phyloP scores from a whole-genome alignment of 2,329 filamentous ascomycete species.

The Colletotrichum acutatum region DNA sequence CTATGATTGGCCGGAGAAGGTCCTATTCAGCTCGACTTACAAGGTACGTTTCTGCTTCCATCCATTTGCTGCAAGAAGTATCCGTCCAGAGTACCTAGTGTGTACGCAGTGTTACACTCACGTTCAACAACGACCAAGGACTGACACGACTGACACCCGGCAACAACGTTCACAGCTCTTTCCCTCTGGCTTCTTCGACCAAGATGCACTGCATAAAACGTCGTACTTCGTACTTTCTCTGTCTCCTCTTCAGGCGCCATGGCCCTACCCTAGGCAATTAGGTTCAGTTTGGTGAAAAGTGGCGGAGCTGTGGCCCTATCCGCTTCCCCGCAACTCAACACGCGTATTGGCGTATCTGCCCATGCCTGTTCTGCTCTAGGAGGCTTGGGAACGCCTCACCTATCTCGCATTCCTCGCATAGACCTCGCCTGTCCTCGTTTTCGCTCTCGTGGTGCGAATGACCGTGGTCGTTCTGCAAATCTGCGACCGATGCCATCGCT shows the following conservation, averaged over 20 bases:
- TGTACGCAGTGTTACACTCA: no score
- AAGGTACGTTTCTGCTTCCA: not conserved
- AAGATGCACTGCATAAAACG: not conserved
- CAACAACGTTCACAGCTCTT: not conserved
- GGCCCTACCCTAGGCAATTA: no score
- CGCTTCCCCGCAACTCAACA: not conserved
- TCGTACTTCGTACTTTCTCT: not conserved
- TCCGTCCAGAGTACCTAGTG: no score
- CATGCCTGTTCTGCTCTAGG: no score
- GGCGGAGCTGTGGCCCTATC: not conserved
- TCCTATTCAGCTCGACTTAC: not conserved
- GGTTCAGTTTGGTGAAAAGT: not conserved
- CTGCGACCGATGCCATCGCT: not conserved
- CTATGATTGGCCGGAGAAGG: not conserved
- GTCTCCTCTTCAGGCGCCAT: not conserved
- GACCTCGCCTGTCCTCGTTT: not conserved
- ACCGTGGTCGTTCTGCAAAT: not conserved
- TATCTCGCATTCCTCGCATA: slow-evolving; percentile 14
- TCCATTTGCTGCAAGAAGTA: not conserved
- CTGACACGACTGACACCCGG: no score
- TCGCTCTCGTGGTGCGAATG: not conserved
- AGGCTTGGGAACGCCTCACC: not conserved
- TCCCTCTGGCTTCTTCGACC: not conserved
- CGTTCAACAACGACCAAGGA: not conserved
- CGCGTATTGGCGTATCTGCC: slow-evolving; percentile 20